These are phyloP conservation scores for Camellia granthamiana DNA, from an alignment of 148 eudicot genomes.

Conservation along the genomic window DNA sequence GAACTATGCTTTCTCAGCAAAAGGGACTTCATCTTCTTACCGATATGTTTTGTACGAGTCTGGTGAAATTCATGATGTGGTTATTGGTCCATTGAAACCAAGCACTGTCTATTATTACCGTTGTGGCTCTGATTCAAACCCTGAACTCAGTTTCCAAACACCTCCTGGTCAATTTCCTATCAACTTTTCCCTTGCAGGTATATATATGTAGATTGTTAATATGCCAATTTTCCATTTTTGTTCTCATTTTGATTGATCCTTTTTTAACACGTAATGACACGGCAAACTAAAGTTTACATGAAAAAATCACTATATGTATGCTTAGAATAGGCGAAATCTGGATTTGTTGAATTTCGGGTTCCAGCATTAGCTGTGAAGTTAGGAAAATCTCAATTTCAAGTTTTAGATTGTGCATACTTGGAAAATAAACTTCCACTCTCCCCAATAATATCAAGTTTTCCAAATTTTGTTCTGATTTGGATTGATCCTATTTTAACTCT, in stretches of 20 bases:
- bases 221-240: background rate
- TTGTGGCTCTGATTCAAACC: slow-evolving; percentile 43
- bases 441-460: no score
- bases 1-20: slow-evolving; percentile 25
- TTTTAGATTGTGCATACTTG: no score
- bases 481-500: no score
- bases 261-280: no score
- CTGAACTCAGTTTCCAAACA: slow-evolving; percentile 54
- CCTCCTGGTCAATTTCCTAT: slow-evolving; percentile 58
- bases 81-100: slow-evolving; percentile 57
- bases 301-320: no score
- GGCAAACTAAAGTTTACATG: no score
- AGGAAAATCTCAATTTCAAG: no score
- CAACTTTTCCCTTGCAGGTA: slow-evolving; percentile 61
- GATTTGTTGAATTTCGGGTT: no score
- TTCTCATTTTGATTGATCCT: background rate
- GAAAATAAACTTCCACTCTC: no score
- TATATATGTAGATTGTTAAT: background rate
- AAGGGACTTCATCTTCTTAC: slow-evolving; percentile 42
- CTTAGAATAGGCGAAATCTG: no score
- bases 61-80: slow-evolving; percentile 52
- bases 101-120: slow-evolving; percentile 52
- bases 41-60: slow-evolving; percentile 43
- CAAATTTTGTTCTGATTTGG: no score
- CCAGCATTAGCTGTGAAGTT: no score